These are phyloP conservation scores for Ogataea zsoltii DNA, from an alignment of 805 yeast genomes.

Conservation along the genomic window DNA sequence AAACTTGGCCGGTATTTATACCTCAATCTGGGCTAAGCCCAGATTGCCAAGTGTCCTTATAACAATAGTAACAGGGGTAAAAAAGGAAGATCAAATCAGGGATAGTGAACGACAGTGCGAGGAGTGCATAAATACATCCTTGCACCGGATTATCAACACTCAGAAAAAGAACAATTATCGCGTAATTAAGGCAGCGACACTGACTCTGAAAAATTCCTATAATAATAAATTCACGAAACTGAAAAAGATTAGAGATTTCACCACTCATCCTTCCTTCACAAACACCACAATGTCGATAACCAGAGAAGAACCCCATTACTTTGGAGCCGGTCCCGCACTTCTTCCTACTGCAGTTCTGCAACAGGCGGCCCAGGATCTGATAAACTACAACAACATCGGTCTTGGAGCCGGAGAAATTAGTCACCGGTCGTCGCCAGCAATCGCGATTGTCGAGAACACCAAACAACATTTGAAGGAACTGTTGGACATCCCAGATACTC, in stretches of 20 bases:
- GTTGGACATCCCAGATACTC: constrained; percentile 81
- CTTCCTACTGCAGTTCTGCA: constrained; percentile 82
- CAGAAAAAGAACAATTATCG: too few species aligned
- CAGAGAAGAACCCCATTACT: constrained; percentile 76
- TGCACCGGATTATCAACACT: too few species aligned
- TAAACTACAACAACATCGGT: constrained; percentile 68
- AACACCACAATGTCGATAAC: constrained; percentile 39
- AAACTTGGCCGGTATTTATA: too few species aligned
- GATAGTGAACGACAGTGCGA: too few species aligned
- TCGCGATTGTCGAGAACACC: constrained; percentile 72
- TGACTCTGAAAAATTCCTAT: too few species aligned
- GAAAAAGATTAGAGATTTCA: neutral
- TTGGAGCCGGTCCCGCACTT: constrained; percentile 99
- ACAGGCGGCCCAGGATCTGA: constrained; percentile 82
- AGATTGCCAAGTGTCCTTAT: too few species aligned
- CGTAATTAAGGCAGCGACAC: too few species aligned
- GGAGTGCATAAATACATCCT: too few species aligned
- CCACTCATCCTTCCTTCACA: constrained; percentile 1
- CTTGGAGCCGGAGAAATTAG: constrained; percentile 95
- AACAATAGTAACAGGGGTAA: too few species aligned
- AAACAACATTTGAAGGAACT: constrained; percentile 65
- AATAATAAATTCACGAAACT: too few species aligned
- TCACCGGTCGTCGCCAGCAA: constrained; percentile 87
- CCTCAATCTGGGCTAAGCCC: too few species aligned
- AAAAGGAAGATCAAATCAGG: too few species aligned